A percentile compares a stretch with the other conserved stretches of the same genome.
Conservation (phyloP, 371 early-diverging fungal genomes). For the Syncephalastrum racemosum region DNA sequence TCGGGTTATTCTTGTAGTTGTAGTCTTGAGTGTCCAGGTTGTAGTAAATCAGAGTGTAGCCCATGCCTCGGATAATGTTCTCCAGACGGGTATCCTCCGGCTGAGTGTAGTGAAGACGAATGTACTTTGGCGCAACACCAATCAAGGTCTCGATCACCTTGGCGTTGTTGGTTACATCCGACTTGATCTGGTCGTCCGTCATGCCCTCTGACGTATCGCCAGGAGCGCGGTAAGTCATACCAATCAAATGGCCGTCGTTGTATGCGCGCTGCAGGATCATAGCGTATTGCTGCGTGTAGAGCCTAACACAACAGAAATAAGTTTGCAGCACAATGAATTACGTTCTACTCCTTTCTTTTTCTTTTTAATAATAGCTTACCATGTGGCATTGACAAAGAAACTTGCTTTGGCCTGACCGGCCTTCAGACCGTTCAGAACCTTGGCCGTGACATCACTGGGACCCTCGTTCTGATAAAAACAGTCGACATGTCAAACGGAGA, state of each 20-base stretch:
- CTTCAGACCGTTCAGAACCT: constrained; percentile 53
- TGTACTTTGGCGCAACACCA: constrained; percentile 52
- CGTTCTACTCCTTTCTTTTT: neutral
- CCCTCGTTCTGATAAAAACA: constrained; percentile 48
- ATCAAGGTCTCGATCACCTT: constrained; percentile 46
- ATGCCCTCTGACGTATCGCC: constrained; percentile 44
- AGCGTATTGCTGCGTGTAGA: constrained; percentile 52
- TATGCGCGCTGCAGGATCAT: constrained; percentile 52
- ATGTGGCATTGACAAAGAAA: constrained; percentile 60
- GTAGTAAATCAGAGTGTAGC: constrained; percentile 51
- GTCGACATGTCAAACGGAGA: neutral
- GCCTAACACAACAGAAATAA: constrained; percentile 15
- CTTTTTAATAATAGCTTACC: constrained; percentile 28
- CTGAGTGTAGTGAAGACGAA: constrained; percentile 53
- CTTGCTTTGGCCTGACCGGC: constrained; percentile 54
- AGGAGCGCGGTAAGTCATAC: constrained; percentile 59
- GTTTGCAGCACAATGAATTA: neutral
- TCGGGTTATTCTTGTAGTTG: constrained; percentile 41
- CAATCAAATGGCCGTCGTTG: constrained; percentile 58
- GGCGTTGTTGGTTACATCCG: constrained; percentile 52
- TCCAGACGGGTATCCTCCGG: constrained; percentile 42
- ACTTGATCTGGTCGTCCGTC: constrained; percentile 44
- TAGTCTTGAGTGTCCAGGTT: constrained; percentile 59
- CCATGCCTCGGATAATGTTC: constrained; percentile 44
- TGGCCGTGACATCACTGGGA: constrained; percentile 60